These are phyloP conservation scores for Rheum nobile DNA, from an alignment of 148 eudicot species.

Conservation along the genomic window DNA sequence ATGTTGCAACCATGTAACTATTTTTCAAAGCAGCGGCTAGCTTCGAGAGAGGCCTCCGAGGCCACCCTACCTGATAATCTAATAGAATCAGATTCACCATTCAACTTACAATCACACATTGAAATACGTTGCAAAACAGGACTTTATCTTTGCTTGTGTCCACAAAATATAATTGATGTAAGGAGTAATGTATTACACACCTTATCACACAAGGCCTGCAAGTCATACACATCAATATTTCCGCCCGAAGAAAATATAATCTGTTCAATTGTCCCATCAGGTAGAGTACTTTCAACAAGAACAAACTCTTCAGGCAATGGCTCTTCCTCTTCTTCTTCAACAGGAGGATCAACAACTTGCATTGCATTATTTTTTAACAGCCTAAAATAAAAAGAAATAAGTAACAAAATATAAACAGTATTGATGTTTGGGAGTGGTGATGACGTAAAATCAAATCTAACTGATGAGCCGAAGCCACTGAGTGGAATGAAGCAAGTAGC, in stretches of 20 bases:
- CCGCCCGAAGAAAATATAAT: slow-evolving; percentile 90
- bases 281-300: slow-evolving; percentile 53
- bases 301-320: slow-evolving; percentile 75
- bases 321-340: slow-evolving; percentile 74
- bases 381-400: slow-evolving; percentile 24
- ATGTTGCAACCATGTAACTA: slow-evolving; percentile 87
- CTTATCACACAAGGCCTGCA: slow-evolving; percentile 87
- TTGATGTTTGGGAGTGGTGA: not conserved
- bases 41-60: slow-evolving; percentile 86
- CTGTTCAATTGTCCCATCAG: slow-evolving; percentile 71
- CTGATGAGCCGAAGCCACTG: not conserved
- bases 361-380: slow-evolving; percentile 53
- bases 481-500: not conserved
- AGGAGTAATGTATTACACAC: slow-evolving; percentile 18
- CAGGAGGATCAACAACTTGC: slow-evolving; percentile 56
- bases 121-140: not conserved
- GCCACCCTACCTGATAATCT: slow-evolving; percentile 83
- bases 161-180: not conserved
- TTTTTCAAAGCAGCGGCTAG: slow-evolving; percentile 83
- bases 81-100: slow-evolving; percentile 1
- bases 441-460: not conserved
- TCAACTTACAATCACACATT: not conserved
- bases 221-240: slow-evolving; percentile 75
- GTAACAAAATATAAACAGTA: not conserved
- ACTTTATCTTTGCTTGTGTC: not conserved